phyloP scores from a whole-genome alignment of 768 basidiomycete species.

The Rubroboletus pulcherrimus region DNA sequence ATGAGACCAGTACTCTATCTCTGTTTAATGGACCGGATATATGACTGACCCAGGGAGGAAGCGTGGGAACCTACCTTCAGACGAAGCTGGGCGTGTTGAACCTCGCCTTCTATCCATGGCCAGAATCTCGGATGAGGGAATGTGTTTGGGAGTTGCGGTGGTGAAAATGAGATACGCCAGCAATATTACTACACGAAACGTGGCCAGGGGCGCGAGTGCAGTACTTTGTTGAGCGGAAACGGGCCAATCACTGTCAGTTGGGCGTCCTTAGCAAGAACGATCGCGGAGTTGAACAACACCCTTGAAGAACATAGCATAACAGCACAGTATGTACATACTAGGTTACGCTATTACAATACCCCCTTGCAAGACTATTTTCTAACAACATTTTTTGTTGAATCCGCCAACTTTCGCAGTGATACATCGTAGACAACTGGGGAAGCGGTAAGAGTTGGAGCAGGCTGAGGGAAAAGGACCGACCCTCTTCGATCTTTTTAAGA shows the following conservation, averaged over 20 bases:
- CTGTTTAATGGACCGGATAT: slow-evolving; percentile 35
- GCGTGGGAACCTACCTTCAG: slow-evolving; percentile 59
- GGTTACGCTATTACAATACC: not conserved
- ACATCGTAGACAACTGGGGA: slow-evolving; percentile 78
- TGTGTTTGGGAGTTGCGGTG: not conserved
- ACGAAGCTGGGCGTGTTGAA: slow-evolving; percentile 61
- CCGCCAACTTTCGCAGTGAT: slow-evolving; percentile 63
- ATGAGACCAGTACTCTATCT: slow-evolving; percentile 74
- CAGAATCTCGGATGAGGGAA: not conserved
- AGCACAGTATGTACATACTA: not conserved
- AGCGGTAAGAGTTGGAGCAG: not conserved
- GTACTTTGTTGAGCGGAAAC: slow-evolving; percentile 6
- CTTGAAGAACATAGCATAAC: not conserved
- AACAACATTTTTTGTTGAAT: slow-evolving; percentile 16
- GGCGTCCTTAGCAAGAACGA: slow-evolving; percentile 8
- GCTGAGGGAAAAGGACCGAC: slow-evolving; percentile 33
- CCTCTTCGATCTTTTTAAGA: slow-evolving; percentile 87
- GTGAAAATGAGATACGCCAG: not conserved
- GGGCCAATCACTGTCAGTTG: not conserved
- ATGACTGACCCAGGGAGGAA: slow-evolving; percentile 8
- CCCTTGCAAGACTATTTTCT: not conserved
- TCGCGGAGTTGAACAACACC: slow-evolving; percentile 21
- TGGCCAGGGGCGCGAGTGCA: not conserved
- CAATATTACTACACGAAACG: slow-evolving; percentile 8
- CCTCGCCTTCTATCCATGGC: slow-evolving; percentile 67